A percentile compares a stretch with the other conserved stretches of the same genome.
Conservation (phyloP, 2,329 filamentous ascomycete genomes). For the Aspergillus candidus region DNA sequence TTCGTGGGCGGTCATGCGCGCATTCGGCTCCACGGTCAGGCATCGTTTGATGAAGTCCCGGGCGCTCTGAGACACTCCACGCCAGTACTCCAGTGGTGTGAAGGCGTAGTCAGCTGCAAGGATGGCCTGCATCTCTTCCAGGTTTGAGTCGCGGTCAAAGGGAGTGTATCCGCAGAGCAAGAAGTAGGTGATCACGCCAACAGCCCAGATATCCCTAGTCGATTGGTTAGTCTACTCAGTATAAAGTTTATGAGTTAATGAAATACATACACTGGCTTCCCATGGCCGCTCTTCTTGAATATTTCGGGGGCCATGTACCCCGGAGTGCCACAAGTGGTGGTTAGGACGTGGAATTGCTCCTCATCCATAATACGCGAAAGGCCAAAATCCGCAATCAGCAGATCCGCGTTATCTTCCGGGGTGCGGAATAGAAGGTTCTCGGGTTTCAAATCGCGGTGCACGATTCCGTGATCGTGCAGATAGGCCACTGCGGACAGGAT, state of each 20-base stretch:
- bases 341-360: conserved; percentile 94
- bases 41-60: conserved; percentile 91
- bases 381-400: conserved; percentile 95
- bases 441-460: conserved; percentile 94
- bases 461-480: conserved; percentile 96
- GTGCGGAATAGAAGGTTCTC: conserved; percentile 96
- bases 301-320: conserved; percentile 99
- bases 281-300: conserved; percentile 97
- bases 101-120: conserved; percentile 94
- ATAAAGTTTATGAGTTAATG: not conserved
- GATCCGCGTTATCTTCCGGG: conserved; percentile 93
- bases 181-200: conserved; percentile 98
- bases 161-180: conserved; percentile 95
- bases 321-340: conserved; percentile 93
- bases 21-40: conserved; percentile 79
- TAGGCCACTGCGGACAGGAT: conserved; percentile 97
- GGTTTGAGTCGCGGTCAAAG: conserved; percentile 93
- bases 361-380: conserved; percentile 97
- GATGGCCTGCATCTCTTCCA: conserved; percentile 99
- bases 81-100: conserved; percentile 92
- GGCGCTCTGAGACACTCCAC: conserved; percentile 76
- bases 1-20: conserved; percentile 86
- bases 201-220: conserved; percentile 81
- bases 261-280: conserved; percentile 74
- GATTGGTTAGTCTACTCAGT: not conserved